Evolutionary conservation across 1,139 yeast genomes (phyloP), one percentile per base, ranked within the genome.

Genomic region (Scheffersomyces quercinus): DNA sequence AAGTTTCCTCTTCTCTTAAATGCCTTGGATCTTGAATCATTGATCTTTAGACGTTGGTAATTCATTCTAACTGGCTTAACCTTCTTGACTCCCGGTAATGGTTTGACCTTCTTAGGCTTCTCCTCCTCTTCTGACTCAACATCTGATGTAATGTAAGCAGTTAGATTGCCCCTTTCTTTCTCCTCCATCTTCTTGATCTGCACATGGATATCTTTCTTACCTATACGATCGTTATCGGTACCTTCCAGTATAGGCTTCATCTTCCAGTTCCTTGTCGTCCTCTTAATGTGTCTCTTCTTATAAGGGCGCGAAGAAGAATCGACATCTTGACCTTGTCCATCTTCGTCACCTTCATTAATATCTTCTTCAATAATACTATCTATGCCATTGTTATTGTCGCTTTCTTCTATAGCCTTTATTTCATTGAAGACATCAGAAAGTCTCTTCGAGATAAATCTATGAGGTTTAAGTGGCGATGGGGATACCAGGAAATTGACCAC

Each of bases 221-320:
- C 63, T 34, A 72, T 51, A 3, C 50, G 51, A 41, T 68, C 75
- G 3, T 59, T 54, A 2, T 39, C 50, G 3, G 59, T 65, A 1
- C 61, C 59, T 34, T 58, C 51, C 4, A 31, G 37, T 13, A 59
- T 56, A 1, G 83, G 81, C 47, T 74, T 77, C 60, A 83, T 74
- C 46, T 77, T 79, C 59, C 79, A 81, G 45, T 85, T 70, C 50
- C 85, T 69, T 0, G 89, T 83, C 3, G 82, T 77, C 56, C 91
- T 67, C 65, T 84, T 85, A 40, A 79, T 85, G 0, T 83, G 67
- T 63, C 59, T 59, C 40, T 67, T 70, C 62, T 68, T 69, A 37
- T 45, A 51, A 45, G 68, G 67, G 55, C 62, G 68, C 45, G 52
- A 54, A 37, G 37, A 54, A 39, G 36, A 49, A 4, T 12, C 44